A percentile compares a stretch with the other conserved stretches of the same genome.
These are phyloP conservation scores for Pouteria campechiana DNA, from an alignment of 179 eudicot species.

Conservation along the genomic window DNA sequence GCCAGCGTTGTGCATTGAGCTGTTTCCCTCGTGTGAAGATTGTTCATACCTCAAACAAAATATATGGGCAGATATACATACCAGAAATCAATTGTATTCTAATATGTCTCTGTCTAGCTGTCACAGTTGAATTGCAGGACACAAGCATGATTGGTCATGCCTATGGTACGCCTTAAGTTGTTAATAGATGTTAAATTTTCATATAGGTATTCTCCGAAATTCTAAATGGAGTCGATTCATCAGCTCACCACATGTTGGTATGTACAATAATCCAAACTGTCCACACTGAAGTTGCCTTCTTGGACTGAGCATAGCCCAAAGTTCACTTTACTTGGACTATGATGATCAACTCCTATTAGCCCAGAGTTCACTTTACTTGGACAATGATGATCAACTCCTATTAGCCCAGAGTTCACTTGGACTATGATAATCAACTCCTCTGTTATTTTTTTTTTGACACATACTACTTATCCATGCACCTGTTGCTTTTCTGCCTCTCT, in stretches of 20 bases:
- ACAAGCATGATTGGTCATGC: constrained; percentile 63
- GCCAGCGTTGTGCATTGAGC: constrained; percentile 56
- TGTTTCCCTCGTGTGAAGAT: constrained; percentile 70
- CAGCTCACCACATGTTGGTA: neutral
- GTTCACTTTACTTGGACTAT: too few relatives aligned
- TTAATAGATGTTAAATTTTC: neutral
- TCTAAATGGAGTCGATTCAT: neutral
- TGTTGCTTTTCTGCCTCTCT: too few relatives aligned
- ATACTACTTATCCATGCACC: too few relatives aligned
- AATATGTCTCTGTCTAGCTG: constrained; percentile 50
- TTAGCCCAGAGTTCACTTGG: too few relatives aligned
- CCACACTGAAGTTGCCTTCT: neutral
- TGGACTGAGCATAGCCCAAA: too few relatives aligned
- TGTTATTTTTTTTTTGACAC: too few relatives aligned
- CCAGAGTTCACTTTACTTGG: too few relatives aligned
- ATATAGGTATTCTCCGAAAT: neutral
- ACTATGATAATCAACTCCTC: too few relatives aligned
- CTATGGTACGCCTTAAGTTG: constrained; percentile 56
- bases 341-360: too few relatives aligned
- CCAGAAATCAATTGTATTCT: constrained; percentile 61
- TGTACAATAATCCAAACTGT: too few relatives aligned
- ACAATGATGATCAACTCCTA: too few relatives aligned
- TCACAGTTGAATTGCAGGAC: constrained; percentile 51
- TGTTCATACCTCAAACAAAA: constrained; percentile 57
- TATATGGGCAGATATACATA: constrained; percentile 64